phyloP scores from a whole-genome alignment of 768 basidiomycete species.

The Xerocomellus amylosporus region DNA sequence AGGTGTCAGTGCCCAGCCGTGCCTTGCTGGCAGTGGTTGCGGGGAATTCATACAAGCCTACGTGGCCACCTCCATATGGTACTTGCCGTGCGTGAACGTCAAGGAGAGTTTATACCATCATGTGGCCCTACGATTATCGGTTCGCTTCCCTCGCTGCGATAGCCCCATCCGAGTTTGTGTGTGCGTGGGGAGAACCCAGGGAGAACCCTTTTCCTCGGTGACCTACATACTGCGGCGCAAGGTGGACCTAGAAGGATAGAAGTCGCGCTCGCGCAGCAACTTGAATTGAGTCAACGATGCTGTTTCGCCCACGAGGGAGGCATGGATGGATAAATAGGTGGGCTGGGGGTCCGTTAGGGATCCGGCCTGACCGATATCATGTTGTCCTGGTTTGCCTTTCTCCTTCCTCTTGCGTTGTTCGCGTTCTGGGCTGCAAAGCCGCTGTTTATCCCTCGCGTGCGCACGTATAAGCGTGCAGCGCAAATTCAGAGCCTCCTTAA shows the following conservation, averaged over 20 bases:
- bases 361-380: neutral
- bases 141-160: neutral
- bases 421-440: neutral
- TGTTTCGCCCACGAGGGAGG: neutral
- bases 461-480: constrained; percentile 3
- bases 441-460: neutral
- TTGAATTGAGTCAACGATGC: neutral
- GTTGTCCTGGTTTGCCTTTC: neutral
- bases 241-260: neutral
- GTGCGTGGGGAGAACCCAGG: neutral
- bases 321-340: constrained; percentile 11
- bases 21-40: neutral
- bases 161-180: neutral
- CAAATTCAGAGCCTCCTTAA: constrained; percentile 15
- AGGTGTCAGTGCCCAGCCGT: neutral
- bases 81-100: constrained; percentile 10
- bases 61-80: constrained; percentile 1
- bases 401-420: neutral
- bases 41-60: neutral
- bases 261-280: neutral
- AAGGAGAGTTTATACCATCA: neutral
- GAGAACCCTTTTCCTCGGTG: neutral
- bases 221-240: neutral
- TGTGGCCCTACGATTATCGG: too few species aligned
- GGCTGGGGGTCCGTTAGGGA: neutral